phyloP scores from a whole-genome alignment of 345 rosid genomes.

The Crucihimalaya himalaica region DNA sequence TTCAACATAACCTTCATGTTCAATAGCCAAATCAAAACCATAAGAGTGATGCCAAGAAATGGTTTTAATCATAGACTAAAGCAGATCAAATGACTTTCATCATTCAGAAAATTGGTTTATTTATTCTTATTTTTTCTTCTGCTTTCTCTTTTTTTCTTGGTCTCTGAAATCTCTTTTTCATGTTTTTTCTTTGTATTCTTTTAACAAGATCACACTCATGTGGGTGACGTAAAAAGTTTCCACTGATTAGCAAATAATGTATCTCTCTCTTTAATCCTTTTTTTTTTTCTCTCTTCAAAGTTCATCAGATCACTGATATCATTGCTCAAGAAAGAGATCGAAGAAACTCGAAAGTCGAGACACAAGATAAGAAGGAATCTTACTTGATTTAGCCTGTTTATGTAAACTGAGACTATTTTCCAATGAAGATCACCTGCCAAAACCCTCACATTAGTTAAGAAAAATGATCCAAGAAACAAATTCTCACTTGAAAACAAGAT shows the following conservation, averaged over 20 bases:
- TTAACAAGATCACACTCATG: conserved; percentile 35
- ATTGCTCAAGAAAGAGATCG: conserved; percentile 6
- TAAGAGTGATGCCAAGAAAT: conserved; percentile 27
- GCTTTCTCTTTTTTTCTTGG: conserved; percentile 33
- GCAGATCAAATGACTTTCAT: not conserved
- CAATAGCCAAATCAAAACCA: conserved; percentile 3
- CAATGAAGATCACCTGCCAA: conserved; percentile 92
- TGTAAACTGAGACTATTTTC: conserved; percentile 88
- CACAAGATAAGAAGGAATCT: not conserved
- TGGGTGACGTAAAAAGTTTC: conserved; percentile 12
- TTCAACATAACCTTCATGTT: conserved; percentile 79
- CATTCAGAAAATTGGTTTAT: not conserved
- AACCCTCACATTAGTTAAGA: conserved; percentile 13
- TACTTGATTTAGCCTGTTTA: conserved; percentile 85
- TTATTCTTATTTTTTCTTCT: conserved; percentile 10
- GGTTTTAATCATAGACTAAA: conserved; percentile 20
- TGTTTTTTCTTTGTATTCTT: conserved; percentile 23
- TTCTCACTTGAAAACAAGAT: not conserved
- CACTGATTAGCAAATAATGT: conserved; percentile 22
- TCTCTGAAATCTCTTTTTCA: conserved; percentile 30
- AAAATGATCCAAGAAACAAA: conserved; percentile 5
- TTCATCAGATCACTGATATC: conserved; percentile 21
- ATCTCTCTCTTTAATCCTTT: conserved; percentile 2
- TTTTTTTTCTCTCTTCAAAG: conserved; percentile 11
- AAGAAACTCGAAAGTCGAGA: not conserved